phyloP scores from a whole-genome alignment of 176 grass and related monocot genomes.

The Triticum dicoccoides region DNA sequence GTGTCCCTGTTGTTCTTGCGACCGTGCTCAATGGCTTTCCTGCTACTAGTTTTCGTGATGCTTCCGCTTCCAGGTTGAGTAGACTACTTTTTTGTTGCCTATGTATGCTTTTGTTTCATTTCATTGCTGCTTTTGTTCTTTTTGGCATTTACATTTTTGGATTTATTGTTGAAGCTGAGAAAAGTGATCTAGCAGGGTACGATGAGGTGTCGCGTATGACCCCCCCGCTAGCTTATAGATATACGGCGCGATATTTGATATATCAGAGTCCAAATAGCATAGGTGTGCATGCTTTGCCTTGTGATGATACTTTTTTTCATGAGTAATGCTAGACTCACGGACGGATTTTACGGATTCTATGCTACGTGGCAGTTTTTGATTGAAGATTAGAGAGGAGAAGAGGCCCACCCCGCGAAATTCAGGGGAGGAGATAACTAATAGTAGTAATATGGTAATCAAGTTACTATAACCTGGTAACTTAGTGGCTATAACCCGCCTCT shows the following conservation, averaged over 20 bases:
- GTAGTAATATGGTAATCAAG: too few species aligned
- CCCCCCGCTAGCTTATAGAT: background rate
- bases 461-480: too few species aligned
- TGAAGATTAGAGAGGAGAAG: too few species aligned
- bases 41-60: background rate
- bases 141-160: conserved; percentile 1
- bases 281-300: background rate
- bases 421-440: too few species aligned
- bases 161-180: background rate
- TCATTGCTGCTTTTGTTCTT: background rate
- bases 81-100: background rate
- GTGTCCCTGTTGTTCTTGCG: background rate
- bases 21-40: background rate
- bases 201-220: background rate
- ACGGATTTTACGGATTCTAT: too few species aligned
- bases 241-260: too few species aligned
- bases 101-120: background rate
- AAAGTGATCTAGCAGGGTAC: conserved; percentile 17
- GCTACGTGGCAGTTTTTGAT: too few species aligned
- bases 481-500: too few species aligned
- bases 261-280: background rate
- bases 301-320: background rate
- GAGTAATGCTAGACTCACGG: too few species aligned
- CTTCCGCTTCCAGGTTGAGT: background rate
- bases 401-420: too few species aligned